Evolutionary conservation across 768 basidiomycete genomes (phyloP), one percentile per base, ranked within the genome.

Genomic region (Leucosporidium creatinivorum): DNA sequence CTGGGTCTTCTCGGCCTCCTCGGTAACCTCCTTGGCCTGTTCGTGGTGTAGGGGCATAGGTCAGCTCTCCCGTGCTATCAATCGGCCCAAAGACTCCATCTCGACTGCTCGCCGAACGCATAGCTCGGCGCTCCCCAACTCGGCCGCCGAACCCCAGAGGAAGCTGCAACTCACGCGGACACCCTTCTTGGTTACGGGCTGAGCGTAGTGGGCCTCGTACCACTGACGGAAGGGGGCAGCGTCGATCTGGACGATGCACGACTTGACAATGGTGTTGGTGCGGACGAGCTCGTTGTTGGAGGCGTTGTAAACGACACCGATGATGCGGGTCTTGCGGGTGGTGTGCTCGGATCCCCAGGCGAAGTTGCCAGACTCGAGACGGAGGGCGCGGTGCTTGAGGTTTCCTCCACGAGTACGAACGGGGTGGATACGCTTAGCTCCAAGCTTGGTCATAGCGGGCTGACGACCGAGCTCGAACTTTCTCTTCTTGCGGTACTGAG

Each of bases 241-340:
- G 82, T 99, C 96, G 77, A 99, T 80, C 80, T 98, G 93, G 80
- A 99, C 90, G 81, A 99, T 89, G 73, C 89, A 89, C 69, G 88
- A 84, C 84, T 94, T 97, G 79, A 99, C 96, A 66, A 99, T 87
- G 63, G 96, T 99, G 84, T 99, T 98, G 77, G 96, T 99, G 76
- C 96, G 91, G 78, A 99, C 94, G 77, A 98, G 87, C 82, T 99
- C 96, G 82, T 99, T 99, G 87, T 98, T 99, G 72, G 96, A 93
- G 56, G 96, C 86, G 80, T 98, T 99, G 86, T 98, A 99, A 58
- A 92, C 94, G 73, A 98, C 96, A 81, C 87, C 83, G 80, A 98
- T 90, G 79, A 99, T 84, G 77, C 96, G 87, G 57, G 94, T 96
- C 85, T 98, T 99, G 82, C 84, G 85, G 67, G 94, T 98, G 72